Percentiles rank a stretch among this genome's conserved stretches.
Conservation (phyloP, 176 grass and related monocot genomes). For the Oryza meridionalis region DNA sequence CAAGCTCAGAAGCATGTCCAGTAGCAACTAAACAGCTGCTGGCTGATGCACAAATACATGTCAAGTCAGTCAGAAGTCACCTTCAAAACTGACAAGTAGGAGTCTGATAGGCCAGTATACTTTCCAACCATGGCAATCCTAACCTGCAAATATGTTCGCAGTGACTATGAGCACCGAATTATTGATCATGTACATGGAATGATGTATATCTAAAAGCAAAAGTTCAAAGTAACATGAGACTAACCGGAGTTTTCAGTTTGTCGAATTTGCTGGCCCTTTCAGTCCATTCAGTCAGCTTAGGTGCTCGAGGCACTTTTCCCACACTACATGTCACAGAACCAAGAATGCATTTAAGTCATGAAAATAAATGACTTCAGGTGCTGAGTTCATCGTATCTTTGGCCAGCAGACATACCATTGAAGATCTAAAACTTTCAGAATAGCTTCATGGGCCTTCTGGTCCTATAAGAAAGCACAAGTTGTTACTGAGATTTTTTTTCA, state of each 20-base stretch:
- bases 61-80: slow-evolving; percentile 29
- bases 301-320: slow-evolving; percentile 50
- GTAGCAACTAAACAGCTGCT: neutral
- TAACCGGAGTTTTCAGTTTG: slow-evolving; percentile 61
- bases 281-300: slow-evolving; percentile 75
- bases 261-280: slow-evolving; percentile 73
- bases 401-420: slow-evolving; percentile 51
- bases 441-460: slow-evolving; percentile 91
- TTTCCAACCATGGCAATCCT: slow-evolving; percentile 91
- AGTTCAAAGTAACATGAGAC: slow-evolving; percentile 10
- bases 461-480: slow-evolving; percentile 40
- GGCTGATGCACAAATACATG: neutral
- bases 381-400: slow-evolving; percentile 25
- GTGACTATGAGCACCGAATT: slow-evolving; percentile 19
- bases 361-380: slow-evolving; percentile 7
- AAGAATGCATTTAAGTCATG: slow-evolving; percentile 18
- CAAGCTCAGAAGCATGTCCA: neutral
- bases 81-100: slow-evolving; percentile 84
- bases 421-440: slow-evolving; percentile 78
- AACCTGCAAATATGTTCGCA: slow-evolving; percentile 54
- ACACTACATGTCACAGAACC: slow-evolving; percentile 36
- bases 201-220: neutral
- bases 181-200: neutral
- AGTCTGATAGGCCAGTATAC: slow-evolving; percentile 74
- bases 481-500: neutral